A percentile compares a stretch with the other conserved stretches of the same genome.
Evolutionary conservation across 371 early-diverging fungal species (phyloP).

Genomic region (Rhizomucor pusillus): DNA sequence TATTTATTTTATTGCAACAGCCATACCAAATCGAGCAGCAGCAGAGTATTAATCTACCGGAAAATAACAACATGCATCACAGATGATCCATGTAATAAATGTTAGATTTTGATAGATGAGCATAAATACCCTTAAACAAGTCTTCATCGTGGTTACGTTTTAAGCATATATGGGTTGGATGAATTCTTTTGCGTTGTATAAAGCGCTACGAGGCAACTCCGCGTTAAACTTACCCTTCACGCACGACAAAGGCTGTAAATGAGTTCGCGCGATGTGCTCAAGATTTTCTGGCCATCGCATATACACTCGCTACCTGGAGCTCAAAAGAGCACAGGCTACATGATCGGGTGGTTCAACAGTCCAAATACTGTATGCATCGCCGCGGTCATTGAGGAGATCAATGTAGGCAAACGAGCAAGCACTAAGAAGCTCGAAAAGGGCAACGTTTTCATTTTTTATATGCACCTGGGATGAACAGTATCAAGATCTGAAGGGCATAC

Average conservation of each 20-base stretch:
- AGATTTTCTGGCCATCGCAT: slow-evolving; percentile 51
- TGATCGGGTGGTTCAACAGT: slow-evolving; percentile 42
- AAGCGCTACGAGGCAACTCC: no score
- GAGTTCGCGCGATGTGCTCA: slow-evolving; percentile 27
- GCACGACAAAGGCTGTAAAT: slow-evolving; percentile 5
- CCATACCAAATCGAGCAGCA: no score
- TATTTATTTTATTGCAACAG: no score
- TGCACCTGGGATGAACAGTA: slow-evolving; percentile 17
- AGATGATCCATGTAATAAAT: no score
- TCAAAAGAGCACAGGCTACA: slow-evolving; percentile 19
- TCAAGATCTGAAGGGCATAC: slow-evolving; percentile 14
- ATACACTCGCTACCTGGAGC: slow-evolving; percentile 25
- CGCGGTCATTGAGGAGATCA: slow-evolving; percentile 26
- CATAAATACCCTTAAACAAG: no score
- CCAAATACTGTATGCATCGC: slow-evolving; percentile 34
- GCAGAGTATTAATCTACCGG: no score
- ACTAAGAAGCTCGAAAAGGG: background rate
- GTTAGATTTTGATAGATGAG: no score
- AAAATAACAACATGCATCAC: no score
- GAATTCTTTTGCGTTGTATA: no score
- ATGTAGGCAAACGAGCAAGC: slow-evolving; percentile 18
- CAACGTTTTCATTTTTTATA: background rate
- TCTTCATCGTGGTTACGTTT: no score
- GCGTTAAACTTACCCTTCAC: no score
- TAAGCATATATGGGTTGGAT: no score